Evolutionary conservation across 2,329 filamentous ascomycete species (phyloP).

Genomic region (Fusarium phyllophilum): DNA sequence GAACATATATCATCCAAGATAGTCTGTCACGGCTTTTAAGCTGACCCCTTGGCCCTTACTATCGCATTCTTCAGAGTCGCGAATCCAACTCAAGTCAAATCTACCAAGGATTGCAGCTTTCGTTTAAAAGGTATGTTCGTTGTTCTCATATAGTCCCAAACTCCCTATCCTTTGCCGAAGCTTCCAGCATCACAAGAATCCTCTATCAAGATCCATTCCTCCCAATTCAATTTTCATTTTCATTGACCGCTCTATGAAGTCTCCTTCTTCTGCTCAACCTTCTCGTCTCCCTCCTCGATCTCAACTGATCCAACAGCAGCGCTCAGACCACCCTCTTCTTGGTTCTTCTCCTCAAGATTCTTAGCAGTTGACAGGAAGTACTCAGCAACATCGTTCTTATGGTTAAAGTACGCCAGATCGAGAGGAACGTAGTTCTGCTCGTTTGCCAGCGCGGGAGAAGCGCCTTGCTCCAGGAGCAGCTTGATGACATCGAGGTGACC

Average conservation of each 20-base stretch:
- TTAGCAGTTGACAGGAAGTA: constrained; percentile 65
- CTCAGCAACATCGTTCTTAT: constrained; percentile 72
- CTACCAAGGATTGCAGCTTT: not conserved
- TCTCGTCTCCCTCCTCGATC: constrained; percentile 48
- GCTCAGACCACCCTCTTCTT: constrained; percentile 55
- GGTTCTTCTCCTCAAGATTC: constrained; percentile 60
- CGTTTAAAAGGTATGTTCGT: constrained; percentile 6
- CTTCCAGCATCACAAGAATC: not conserved
- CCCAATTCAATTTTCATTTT: not conserved
- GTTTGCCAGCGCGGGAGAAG: constrained; percentile 82
- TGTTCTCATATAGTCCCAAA: constrained; percentile 21
- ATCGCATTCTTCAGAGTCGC: not conserved
- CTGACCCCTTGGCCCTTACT: not conserved
- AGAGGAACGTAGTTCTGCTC: constrained; percentile 84
- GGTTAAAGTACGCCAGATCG: constrained; percentile 77
- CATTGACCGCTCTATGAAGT: not conserved
- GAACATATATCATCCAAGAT: too few species aligned
- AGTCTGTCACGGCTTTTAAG: too few species aligned
- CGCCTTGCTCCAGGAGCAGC: constrained; percentile 78
- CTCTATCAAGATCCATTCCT: not conserved
- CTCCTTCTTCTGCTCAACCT: constrained; percentile 38
- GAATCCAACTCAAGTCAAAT: not conserved
- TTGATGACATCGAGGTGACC: constrained; percentile 86
- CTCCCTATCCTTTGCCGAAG: constrained; percentile 2
- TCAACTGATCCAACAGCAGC: constrained; percentile 52